phyloP scores from a whole-genome alignment of 2,329 filamentous ascomycete species.

The Penicillium vulpinum region DNA sequence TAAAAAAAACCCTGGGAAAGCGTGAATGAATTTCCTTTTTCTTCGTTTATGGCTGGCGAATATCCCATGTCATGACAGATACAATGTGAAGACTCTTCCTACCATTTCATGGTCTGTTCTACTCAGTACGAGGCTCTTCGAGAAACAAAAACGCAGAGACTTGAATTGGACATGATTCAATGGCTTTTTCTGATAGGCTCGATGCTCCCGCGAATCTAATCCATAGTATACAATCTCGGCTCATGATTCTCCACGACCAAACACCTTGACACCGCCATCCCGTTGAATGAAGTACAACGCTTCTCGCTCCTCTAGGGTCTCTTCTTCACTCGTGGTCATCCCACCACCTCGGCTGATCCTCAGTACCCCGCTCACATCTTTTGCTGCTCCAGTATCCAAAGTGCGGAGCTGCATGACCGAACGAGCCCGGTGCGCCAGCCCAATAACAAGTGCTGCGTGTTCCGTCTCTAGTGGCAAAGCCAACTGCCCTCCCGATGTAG shows the following conservation, averaged over 20 bases:
- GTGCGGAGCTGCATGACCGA: conserved; percentile 70
- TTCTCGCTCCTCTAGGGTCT: conserved; percentile 60
- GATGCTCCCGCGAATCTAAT: background rate
- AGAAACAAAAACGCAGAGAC: background rate
- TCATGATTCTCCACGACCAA: conserved; percentile 70
- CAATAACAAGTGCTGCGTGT: conserved; percentile 69
- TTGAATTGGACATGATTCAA: background rate
- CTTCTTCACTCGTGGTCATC: conserved; percentile 32
- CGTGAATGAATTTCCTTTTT: conserved; percentile 43
- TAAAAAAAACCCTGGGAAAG: conserved; percentile 34
- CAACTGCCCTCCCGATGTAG: conserved; percentile 43
- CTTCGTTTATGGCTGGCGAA: conserved; percentile 40
- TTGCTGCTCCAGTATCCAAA: conserved; percentile 84
- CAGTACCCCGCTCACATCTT: conserved; percentile 85
- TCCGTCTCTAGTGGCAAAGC: conserved; percentile 67
- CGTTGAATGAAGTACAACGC: conserved; percentile 76
- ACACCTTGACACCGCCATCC: conserved; percentile 78
- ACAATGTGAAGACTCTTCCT: conserved; percentile 39
- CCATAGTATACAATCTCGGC: conserved; percentile 3
- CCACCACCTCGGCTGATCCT: conserved; percentile 65
- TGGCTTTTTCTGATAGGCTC: background rate
- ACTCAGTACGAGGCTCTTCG: conserved; percentile 1
- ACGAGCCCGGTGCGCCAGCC: conserved; percentile 72
- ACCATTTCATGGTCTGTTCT: conserved; percentile 15
- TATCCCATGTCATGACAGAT: conserved; percentile 41